Evolutionary conservation across 176 grass and related monocot genomes (phyloP).

Genomic region (Typha latifolia): DNA sequence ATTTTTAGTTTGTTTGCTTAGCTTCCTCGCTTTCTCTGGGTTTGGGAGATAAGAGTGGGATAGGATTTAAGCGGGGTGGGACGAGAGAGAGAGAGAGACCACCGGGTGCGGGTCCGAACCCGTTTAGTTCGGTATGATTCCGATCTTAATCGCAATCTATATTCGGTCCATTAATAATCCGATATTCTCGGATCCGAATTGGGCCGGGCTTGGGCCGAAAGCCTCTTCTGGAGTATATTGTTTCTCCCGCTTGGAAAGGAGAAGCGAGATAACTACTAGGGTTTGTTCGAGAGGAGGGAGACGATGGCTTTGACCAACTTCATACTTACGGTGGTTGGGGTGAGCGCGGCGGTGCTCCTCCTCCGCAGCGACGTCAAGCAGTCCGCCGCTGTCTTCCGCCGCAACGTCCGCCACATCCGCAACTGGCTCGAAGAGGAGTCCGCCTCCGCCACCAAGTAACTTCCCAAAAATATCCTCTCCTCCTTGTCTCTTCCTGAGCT

Average conservation of each 20-base stretch:
- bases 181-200: too few species aligned
- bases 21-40: too few species aligned
- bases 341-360: constrained; percentile 51
- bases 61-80: too few species aligned
- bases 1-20: constrained; percentile 9
- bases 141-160: too few species aligned
- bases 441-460: constrained; percentile 37
- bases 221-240: too few species aligned
- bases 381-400: constrained; percentile 63
- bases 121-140: too few species aligned
- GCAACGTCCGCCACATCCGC: constrained; percentile 69
- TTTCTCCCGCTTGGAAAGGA: neutral
- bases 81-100: too few species aligned
- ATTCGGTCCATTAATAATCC: too few species aligned
- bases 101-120: too few species aligned
- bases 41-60: constrained; percentile 7
- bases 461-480: neutral
- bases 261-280: neutral
- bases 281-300: constrained; percentile 8
- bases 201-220: too few species aligned
- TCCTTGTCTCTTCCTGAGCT: neutral
- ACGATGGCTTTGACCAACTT: constrained; percentile 86
- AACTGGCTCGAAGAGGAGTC: constrained; percentile 77
- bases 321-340: constrained; percentile 55
- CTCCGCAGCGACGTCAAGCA: constrained; percentile 79